Conservation (phyloP, 352 stramenopile species). For the Globisporangium camurandrum region DNA sequence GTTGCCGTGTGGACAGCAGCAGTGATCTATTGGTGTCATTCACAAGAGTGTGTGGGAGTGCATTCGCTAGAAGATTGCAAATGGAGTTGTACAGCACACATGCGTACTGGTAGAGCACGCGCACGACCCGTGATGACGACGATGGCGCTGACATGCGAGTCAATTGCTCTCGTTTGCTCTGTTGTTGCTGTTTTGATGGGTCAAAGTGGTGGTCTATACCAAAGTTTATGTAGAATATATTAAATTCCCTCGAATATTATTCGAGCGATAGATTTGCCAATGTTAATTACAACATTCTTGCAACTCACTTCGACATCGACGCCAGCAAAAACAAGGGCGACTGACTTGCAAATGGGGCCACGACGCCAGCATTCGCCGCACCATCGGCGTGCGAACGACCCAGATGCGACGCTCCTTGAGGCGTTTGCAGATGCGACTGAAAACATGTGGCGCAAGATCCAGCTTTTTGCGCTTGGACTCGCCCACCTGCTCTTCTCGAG, state of each 20-base stretch:
- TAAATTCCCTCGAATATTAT: no score
- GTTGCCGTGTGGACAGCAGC: slow-evolving; percentile 41
- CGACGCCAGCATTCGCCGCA: background rate
- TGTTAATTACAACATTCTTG: background rate
- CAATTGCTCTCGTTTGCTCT: background rate
- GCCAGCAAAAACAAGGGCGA: no score
- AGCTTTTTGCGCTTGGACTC: slow-evolving; percentile 49
- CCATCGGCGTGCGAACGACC: background rate
- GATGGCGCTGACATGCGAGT: background rate
- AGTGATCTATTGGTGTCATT: slow-evolving; percentile 23
- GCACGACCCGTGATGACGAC: slow-evolving; percentile 21
- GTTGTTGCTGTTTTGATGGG: background rate
- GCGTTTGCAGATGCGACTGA: slow-evolving; percentile 23
- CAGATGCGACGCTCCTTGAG: slow-evolving; percentile 18
- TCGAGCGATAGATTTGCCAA: no score
- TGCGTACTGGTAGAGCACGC: slow-evolving; percentile 31
- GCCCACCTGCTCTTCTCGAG: slow-evolving; percentile 73
- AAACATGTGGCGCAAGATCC: slow-evolving; percentile 53
- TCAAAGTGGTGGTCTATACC: background rate
- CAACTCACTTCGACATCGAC: background rate
- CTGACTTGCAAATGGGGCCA: background rate
- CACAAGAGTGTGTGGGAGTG: background rate
- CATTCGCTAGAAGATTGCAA: background rate
- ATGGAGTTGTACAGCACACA: background rate
- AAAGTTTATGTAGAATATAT: background rate